Percentiles rank a stretch among this genome's conserved stretches.
phyloP scores from a whole-genome alignment of 352 stramenopile species.

The Pythium vanterpoolii region DNA sequence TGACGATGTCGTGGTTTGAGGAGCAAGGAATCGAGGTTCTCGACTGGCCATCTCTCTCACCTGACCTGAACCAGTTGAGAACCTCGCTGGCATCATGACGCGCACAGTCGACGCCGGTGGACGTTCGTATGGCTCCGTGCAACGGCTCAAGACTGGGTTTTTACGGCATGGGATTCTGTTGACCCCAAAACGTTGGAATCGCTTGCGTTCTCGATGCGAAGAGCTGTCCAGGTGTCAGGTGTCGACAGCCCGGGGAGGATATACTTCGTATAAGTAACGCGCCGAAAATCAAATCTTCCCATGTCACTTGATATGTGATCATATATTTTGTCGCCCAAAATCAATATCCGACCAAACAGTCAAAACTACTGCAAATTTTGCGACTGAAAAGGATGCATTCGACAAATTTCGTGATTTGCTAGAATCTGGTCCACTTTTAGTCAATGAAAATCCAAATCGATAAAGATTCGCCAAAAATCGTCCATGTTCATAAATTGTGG shows the following conservation, averaged over 20 bases:
- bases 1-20: not conserved
- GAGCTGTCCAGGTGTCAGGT: not conserved
- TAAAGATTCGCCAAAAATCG: not conserved
- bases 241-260: not conserved
- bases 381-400: not conserved
- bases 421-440: slow-evolving; percentile 2
- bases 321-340: not conserved
- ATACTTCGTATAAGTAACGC: not conserved
- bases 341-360: not conserved
- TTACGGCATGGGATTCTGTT: not conserved
- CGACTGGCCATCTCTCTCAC: not conserved
- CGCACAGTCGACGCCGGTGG: not conserved
- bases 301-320: not conserved
- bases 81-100: not conserved
- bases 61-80: not conserved
- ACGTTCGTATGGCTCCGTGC: not conserved
- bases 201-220: not conserved
- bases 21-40: not conserved
- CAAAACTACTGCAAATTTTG: not conserved
- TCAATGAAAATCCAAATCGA: not conserved
- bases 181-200: not conserved
- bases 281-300: not conserved
- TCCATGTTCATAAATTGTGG: not conserved
- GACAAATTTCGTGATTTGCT: not conserved
- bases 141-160: not conserved